phyloP scores from a whole-genome alignment of 805 yeast genomes.

The Metschnikowia continentalis region DNA sequence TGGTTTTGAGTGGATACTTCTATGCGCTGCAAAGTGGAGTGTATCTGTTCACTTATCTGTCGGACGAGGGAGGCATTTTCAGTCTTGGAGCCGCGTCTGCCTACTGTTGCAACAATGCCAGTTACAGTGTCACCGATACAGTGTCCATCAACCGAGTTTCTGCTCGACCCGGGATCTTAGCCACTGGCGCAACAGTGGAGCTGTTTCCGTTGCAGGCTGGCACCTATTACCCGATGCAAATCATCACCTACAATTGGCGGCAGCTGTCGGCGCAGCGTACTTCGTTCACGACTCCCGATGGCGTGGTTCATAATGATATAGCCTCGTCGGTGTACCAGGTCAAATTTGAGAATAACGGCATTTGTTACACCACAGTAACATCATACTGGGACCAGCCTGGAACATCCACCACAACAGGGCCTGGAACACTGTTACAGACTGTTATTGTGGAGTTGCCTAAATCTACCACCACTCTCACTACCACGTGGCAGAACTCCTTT shows the following conservation, averaged over 20 bases:
- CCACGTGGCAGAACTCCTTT: constrained; percentile 13
- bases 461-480: constrained; percentile 13
- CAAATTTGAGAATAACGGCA: not conserved
- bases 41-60: constrained; percentile 3
- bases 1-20: constrained; percentile 8
- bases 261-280: not conserved
- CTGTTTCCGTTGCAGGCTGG: not conserved
- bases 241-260: constrained; percentile 2
- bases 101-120: constrained; percentile 3
- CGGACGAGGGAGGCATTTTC: constrained; percentile 9
- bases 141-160: not conserved
- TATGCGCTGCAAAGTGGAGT: constrained; percentile 7
- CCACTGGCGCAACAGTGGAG: not conserved
- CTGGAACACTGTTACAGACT: constrained; percentile 1
- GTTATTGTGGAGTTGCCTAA: constrained; percentile 17
- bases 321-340: constrained; percentile 5
- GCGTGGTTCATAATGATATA: not conserved
- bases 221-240: not conserved
- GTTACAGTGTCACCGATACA: not conserved
- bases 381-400: not conserved
- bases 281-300: not conserved
- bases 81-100: constrained; percentile 6
- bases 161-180: not conserved
- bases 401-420: constrained; percentile 1
- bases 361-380: not conserved